Conservation (phyloP, 176 grass and related monocot species). For the Triticum turgidum region DNA sequence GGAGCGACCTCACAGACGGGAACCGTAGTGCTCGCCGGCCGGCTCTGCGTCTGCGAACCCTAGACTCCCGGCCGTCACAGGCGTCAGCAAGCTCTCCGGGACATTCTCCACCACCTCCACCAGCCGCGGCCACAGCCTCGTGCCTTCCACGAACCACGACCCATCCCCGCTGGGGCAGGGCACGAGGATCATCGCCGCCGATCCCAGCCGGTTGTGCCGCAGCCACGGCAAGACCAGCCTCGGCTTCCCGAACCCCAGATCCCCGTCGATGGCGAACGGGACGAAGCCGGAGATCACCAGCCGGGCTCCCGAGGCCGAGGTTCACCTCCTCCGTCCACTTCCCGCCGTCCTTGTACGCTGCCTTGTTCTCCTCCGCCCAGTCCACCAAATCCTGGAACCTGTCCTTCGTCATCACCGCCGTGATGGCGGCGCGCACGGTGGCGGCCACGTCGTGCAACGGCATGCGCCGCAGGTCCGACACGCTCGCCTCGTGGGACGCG, state of each 20-base stretch:
- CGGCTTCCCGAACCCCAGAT: slow-evolving; percentile 59
- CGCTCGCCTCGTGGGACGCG: slow-evolving; percentile 39
- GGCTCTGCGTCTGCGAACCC: slow-evolving; percentile 24
- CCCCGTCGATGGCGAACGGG: slow-evolving; percentile 46
- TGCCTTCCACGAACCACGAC: slow-evolving; percentile 44
- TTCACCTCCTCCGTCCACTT: slow-evolving; percentile 78
- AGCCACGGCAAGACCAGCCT: slow-evolving; percentile 39
- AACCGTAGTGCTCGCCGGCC: not conserved
- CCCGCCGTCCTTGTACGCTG: slow-evolving; percentile 45
- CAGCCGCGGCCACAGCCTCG: slow-evolving; percentile 54
- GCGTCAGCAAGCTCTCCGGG: slow-evolving; percentile 44
- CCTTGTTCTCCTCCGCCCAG: slow-evolving; percentile 69
- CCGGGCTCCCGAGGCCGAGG: slow-evolving; percentile 58
- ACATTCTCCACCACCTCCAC: slow-evolving; percentile 44
- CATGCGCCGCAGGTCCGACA: slow-evolving; percentile 36
- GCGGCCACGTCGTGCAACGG: slow-evolving; percentile 34
- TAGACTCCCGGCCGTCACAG: slow-evolving; percentile 31
- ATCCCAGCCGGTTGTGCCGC: slow-evolving; percentile 41
- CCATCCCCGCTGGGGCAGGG: slow-evolving; percentile 46
- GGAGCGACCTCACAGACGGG: slow-evolving; percentile 11
- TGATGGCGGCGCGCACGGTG: slow-evolving; percentile 35
- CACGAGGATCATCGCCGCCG: slow-evolving; percentile 25
- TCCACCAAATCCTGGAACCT: slow-evolving; percentile 67
- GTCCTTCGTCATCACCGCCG: slow-evolving; percentile 28
- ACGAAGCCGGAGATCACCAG: slow-evolving; percentile 39